phyloP scores from a whole-genome alignment of 768 basidiomycete species.

The Coprinopsis strossmayeri region DNA sequence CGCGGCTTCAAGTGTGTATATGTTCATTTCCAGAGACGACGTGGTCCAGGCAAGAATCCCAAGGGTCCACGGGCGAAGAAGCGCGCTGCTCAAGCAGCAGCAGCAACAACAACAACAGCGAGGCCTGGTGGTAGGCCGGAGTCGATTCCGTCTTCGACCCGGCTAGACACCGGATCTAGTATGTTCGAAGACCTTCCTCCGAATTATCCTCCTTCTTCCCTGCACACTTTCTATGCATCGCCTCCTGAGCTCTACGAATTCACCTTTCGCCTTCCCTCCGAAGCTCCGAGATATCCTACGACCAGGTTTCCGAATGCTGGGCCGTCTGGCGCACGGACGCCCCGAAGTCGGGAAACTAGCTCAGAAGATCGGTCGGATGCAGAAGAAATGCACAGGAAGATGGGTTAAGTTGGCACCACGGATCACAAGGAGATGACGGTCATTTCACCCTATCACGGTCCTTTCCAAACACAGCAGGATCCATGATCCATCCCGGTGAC shows the following conservation, averaged over 20 bases:
- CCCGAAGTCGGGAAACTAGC: slow-evolving; percentile 26
- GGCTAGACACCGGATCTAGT: not conserved
- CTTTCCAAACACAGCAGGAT: not conserved
- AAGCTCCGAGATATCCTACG: slow-evolving; percentile 11
- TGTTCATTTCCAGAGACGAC: slow-evolving; percentile 43
- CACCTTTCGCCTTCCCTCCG: slow-evolving; percentile 21
- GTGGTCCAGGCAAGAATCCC: slow-evolving; percentile 72
- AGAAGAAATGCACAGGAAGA: slow-evolving; percentile 23
- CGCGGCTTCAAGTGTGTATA: slow-evolving; percentile 51
- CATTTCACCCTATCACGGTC: slow-evolving; percentile 10
- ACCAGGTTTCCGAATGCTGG: slow-evolving; percentile 12
- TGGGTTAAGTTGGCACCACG: slow-evolving; percentile 15
- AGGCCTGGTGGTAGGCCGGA: not conserved
- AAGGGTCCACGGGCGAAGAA: slow-evolving; percentile 50
- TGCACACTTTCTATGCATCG: slow-evolving; percentile 3
- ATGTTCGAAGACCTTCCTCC: not conserved
- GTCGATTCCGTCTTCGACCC: not conserved
- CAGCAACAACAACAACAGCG: not conserved
- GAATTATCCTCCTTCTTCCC: not conserved
- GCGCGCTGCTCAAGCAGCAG: slow-evolving; percentile 10
- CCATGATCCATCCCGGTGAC: not conserved
- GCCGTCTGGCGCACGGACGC: slow-evolving; percentile 14
- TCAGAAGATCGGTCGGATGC: slow-evolving; percentile 28
- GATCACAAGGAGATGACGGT: slow-evolving; percentile 20
- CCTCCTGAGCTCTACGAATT: slow-evolving; percentile 25